phyloP scores from a whole-genome alignment of 164 flowering plant genomes.

The grape (Vitis vinifera) region ASM3070453v1 NC_081814.1:1884001-1884500 shows the following conservation, averaged over 20 bases:
- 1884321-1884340: background rate
- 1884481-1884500: background rate
- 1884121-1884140: conserved; percentile 59
- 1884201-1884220: background rate
- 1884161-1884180: background rate
- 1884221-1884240: background rate
- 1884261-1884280: background rate
- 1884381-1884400: background rate
- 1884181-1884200: background rate
- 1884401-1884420: too few relatives aligned
- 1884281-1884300: background rate
- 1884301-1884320: background rate
- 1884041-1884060: conserved; percentile 88
- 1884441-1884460: too few relatives aligned
- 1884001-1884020: conserved; percentile 81
- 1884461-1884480: too few relatives aligned
- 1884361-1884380: background rate
- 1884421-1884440: background rate
- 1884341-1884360: background rate
- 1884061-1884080: conserved; percentile 81
- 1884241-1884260: background rate
- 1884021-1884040: conserved; percentile 93
- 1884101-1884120: conserved; percentile 92
- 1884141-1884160: background rate
- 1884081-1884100: conserved; percentile 97